phyloP scores from a whole-genome alignment of 441 rosid genomes.

The Eutrema salsugineum region DNA sequence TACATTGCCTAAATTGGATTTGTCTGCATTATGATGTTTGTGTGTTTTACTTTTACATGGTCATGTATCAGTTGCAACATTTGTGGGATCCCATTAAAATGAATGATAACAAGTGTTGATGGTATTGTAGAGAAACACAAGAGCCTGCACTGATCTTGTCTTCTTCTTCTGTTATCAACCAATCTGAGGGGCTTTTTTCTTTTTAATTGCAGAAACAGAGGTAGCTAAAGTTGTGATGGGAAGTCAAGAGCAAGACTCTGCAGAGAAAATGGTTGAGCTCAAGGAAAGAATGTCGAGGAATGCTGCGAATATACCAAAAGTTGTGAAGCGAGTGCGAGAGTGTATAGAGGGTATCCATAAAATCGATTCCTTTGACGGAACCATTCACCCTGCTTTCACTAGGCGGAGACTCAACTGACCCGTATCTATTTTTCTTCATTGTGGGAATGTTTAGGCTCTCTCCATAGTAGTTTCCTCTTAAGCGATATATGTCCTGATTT shows the following conservation, averaged over 20 bases:
- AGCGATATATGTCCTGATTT: neutral
- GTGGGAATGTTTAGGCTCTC: neutral
- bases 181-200: neutral
- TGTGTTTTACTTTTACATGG: neutral
- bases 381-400: conserved; percentile 19
- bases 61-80: no score
- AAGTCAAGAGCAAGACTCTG: conserved; percentile 9
- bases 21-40: neutral
- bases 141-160: neutral
- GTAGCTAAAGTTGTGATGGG: neutral
- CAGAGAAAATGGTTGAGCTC: conserved; percentile 12
- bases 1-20: neutral
- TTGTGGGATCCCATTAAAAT: no score
- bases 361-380: conserved; percentile 16
- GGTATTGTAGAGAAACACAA: neutral
- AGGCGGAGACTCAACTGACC: conserved; percentile 10
- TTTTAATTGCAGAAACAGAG: conserved; percentile 1
- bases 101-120: neutral
- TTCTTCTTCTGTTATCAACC: neutral
- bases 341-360: conserved; percentile 10
- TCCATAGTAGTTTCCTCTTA: neutral
- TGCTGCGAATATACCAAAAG: conserved; percentile 12
- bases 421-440: neutral
- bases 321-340: conserved; percentile 26
- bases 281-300: conserved; percentile 20